Evolutionary conservation across 106 monocot species (phyloP).

Genomic region (Gastrodia elata): DNA sequence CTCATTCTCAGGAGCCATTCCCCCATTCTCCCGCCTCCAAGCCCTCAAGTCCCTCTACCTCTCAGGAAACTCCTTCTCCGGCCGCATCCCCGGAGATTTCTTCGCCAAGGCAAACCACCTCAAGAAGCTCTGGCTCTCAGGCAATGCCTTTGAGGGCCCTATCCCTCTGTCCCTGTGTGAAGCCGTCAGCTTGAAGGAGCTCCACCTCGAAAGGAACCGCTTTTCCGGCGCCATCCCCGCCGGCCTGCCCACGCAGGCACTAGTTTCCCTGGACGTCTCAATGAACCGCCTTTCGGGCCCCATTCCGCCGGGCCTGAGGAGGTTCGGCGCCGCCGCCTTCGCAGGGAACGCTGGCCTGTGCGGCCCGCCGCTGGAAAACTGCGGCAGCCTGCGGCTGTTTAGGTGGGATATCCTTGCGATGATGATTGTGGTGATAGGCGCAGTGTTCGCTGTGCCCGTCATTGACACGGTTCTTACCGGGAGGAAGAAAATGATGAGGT

Average conservation of each 20-base stretch:
- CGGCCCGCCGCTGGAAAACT: slow-evolving; percentile 6
- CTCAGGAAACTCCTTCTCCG: slow-evolving; percentile 51
- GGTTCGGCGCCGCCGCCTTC: slow-evolving; percentile 45
- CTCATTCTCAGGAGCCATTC: slow-evolving; percentile 55
- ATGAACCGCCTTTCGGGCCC: slow-evolving; percentile 44
- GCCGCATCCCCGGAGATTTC: slow-evolving; percentile 29
- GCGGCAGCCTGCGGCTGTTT: neutral
- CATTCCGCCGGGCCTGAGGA: slow-evolving; percentile 33
- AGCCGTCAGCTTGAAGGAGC: slow-evolving; percentile 32
- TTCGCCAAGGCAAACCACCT: slow-evolving; percentile 42
- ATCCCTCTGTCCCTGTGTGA: slow-evolving; percentile 44
- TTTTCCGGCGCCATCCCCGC: slow-evolving; percentile 54
- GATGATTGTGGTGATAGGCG: slow-evolving; percentile 6
- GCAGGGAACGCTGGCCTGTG: slow-evolving; percentile 41
- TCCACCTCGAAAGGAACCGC: slow-evolving; percentile 51
- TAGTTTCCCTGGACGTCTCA: slow-evolving; percentile 41
- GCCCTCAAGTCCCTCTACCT: slow-evolving; percentile 52
- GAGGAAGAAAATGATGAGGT: too few species aligned
- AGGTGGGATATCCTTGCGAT: neutral
- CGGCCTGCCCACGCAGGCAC: slow-evolving; percentile 3
- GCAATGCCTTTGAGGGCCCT: slow-evolving; percentile 38
- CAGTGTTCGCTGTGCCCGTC: slow-evolving; percentile 1
- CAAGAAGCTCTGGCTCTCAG: slow-evolving; percentile 58
- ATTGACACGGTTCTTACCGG: neutral
- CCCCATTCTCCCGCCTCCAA: slow-evolving; percentile 32